These are phyloP conservation scores for Paramecium octaurelia DNA, from an alignment of 73 alveolate species.

Conservation along the genomic window DNA sequence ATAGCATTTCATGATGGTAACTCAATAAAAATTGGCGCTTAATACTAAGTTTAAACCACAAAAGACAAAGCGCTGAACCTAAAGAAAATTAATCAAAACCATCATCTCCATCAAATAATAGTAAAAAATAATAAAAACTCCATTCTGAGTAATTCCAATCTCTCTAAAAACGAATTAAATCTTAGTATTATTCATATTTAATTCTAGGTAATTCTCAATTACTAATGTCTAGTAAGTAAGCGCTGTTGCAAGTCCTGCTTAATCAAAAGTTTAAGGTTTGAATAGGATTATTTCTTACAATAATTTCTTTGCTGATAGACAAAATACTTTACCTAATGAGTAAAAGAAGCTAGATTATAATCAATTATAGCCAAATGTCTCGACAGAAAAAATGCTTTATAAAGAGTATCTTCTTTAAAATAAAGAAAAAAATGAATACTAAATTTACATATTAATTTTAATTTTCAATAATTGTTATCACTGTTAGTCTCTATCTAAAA, in stretches of 20 bases:
- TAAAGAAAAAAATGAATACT: not conserved
- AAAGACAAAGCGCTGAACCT: not conserved
- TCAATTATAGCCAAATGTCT: not conserved
- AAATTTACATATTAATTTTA: too few relatives aligned
- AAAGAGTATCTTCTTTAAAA: constrained; percentile 25
- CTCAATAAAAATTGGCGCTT: not conserved
- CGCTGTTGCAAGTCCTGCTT: not conserved
- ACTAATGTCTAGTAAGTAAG: not conserved
- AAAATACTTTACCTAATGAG: not conserved
- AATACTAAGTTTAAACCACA: not conserved
- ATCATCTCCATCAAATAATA: not conserved
- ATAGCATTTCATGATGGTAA: not conserved
- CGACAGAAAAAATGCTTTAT: not conserved
- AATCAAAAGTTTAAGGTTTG: not conserved
- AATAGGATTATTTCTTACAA: constrained; percentile 17
- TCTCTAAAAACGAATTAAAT: constrained; percentile 17
- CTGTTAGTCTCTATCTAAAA: too few relatives aligned
- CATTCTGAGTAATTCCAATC: constrained; percentile 1
- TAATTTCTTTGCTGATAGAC: constrained; percentile 18
- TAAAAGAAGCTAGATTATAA: not conserved
- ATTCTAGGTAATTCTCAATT: not conserved
- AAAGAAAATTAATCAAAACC: not conserved
- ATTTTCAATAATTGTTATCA: too few relatives aligned
- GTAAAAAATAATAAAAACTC: not conserved
- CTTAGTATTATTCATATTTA: constrained; percentile 1